Evolutionary conservation across 305 asterid species (phyloP).

Genomic region (Fraxinus baroniana): DNA sequence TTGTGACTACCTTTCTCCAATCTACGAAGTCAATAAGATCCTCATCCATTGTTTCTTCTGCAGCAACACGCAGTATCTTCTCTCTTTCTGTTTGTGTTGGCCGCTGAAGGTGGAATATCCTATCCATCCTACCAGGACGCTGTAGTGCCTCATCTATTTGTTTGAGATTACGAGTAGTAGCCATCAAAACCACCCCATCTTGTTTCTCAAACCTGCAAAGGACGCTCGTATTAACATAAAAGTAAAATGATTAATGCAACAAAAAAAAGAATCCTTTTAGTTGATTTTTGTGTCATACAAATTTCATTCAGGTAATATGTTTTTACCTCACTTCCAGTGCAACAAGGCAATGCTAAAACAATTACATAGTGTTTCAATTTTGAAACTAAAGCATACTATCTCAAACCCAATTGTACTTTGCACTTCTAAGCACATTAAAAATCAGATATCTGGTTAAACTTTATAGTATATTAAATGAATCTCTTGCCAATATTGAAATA

Average conservation of each 20-base stretch:
- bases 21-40: constrained; percentile 78
- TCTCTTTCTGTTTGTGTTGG: constrained; percentile 90
- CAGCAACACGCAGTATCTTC: constrained; percentile 66
- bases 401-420: too few species aligned
- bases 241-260: background rate
- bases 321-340: constrained; percentile 1
- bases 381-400: background rate
- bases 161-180: constrained; percentile 87
- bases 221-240: background rate
- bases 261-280: background rate
- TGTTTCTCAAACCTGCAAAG: constrained; percentile 87
- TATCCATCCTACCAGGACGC: constrained; percentile 99
- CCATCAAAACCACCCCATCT: constrained; percentile 98
- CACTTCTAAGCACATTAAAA: too few species aligned
- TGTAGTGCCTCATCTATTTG: constrained; percentile 87
- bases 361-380: background rate
- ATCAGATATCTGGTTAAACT: too few species aligned
- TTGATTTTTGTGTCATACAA: constrained; percentile 8
- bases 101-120: constrained; percentile 87
- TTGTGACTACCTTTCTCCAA: constrained; percentile 73
- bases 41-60: constrained; percentile 88
- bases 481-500: too few species aligned
- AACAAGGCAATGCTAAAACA: background rate
- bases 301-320: background rate
- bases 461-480: too few species aligned